Base-by-base conservation (phyloP, 805 yeast genomes). In the Metschnikowia similis region DNA sequence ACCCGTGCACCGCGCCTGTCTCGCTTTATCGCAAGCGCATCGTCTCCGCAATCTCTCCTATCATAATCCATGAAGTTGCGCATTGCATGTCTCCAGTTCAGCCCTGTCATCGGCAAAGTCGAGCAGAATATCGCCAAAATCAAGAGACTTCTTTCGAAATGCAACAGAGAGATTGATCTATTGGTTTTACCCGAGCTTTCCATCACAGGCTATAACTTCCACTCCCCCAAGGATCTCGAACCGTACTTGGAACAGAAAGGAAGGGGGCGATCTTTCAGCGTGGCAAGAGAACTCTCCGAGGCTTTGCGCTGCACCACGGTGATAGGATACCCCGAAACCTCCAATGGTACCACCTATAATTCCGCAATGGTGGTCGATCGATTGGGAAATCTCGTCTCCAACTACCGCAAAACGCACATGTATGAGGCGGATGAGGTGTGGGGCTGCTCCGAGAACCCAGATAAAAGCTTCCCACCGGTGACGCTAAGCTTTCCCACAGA, bases 111-210 rank as follows among this genome's bases (percentile, higher is more conserved):
- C 1, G 90, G 89, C 1, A 75, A 77, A 36, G 56, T 85, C 1
- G 80, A 77, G 41, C 74, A 73, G 41, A 87, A 85, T 56, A 69
- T 76, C 10, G 58, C 65, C 5, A 72, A 77, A 35, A 83, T 87
- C 1, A 56, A 71, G 43, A 48, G 54, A 2, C 56, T 83, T 5
- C 54, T 82, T 10, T 66, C 70, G 8, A 30, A 40, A 4, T 35
- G 44, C 45, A 57, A 60, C 39, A 56, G 57, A 35, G 62, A 64
- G 6, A 80, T 83, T 1, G 95, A 89, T 61, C 56, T 90, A n/a
- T 64, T 90, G 7, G 78, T 90, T 1, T 74, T 91, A 6, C 96
- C 97, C 0, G 97, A 90, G 60, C 67, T 90, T 45, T 89, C 95
- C 0, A 67, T 91, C 10, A 86, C 96, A 0, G 96, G 97, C 0